Conservation (phyloP, 495 filamentous ascomycete genomes). For the Glarea lozoyensis region DNA sequence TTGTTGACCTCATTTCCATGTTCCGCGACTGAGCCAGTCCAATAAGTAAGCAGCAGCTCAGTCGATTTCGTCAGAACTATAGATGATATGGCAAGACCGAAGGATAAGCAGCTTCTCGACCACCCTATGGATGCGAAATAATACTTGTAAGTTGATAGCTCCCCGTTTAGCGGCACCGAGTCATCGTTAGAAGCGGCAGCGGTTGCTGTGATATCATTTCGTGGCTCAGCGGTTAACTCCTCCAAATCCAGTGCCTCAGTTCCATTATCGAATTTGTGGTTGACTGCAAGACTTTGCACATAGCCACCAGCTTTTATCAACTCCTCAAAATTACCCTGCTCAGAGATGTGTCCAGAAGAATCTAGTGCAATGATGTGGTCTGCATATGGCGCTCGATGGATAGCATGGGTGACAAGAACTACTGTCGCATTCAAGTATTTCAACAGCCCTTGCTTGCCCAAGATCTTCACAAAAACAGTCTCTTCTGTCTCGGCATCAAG, state of each 20-base stretch:
- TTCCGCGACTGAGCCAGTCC: conserved; percentile 2
- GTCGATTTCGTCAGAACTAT: conserved; percentile 7
- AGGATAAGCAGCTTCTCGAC: not conserved
- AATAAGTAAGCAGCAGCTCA: conserved; percentile 11
- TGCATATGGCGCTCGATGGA: conserved; percentile 38
- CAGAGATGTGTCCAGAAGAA: conserved; percentile 31
- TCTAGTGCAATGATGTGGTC: conserved; percentile 45
- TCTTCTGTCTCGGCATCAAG: conserved; percentile 53
- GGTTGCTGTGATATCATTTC: too few relatives aligned
- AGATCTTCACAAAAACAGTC: conserved; percentile 44
- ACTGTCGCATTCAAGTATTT: conserved; percentile 37
- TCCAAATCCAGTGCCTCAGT: not conserved
- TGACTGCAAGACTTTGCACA: conserved; percentile 35
- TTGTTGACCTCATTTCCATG: conserved; percentile 7
- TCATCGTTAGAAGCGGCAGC: not conserved
- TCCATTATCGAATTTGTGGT: not conserved
- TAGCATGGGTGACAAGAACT: conserved; percentile 21
- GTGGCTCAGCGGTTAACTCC: too few relatives aligned
- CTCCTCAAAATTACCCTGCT: conserved; percentile 42
- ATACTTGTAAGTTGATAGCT: conserved; percentile 27
- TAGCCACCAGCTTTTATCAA: conserved; percentile 38
- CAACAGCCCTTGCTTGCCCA: conserved; percentile 43
- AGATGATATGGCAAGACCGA: not conserved
- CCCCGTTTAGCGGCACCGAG: not conserved
- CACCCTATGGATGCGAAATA: conserved; percentile 15